These are phyloP conservation scores for Bacidia rubella DNA, from an alignment of 495 filamentous ascomycete genomes.

Conservation along the genomic window DNA sequence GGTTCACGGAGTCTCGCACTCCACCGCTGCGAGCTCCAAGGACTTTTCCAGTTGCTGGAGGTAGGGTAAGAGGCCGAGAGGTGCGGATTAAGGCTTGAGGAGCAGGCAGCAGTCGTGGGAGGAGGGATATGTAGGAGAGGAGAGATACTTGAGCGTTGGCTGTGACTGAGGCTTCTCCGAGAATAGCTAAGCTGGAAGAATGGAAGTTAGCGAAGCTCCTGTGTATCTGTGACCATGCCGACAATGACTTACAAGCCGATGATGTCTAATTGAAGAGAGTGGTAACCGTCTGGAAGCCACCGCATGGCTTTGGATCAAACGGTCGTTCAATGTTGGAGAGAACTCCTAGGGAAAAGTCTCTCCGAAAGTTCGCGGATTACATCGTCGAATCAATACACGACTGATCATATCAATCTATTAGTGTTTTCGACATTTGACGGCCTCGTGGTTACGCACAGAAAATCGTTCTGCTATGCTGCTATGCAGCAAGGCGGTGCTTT, in stretches of 20 bases:
- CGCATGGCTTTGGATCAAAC: not conserved
- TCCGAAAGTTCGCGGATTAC: too few species aligned
- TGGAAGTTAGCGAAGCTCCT: not conserved
- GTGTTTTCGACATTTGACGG: too few species aligned
- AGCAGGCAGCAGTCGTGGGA: conserved; percentile 51
- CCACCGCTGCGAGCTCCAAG: conserved; percentile 15
- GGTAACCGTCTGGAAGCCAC: conserved; percentile 6
- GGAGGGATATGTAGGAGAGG: conserved; percentile 22
- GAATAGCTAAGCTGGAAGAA: conserved; percentile 15
- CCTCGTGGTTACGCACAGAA: too few species aligned
- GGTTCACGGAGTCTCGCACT: conserved; percentile 9
- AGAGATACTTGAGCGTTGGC: conserved; percentile 24
- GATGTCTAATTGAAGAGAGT: conserved; percentile 17
- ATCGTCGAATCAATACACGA: too few species aligned
- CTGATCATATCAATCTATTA: too few species aligned
- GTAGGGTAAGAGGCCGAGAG: conserved; percentile 36
- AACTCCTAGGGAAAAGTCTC: too few species aligned
- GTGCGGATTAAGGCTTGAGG: conserved; percentile 50
- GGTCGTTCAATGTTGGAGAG: too few species aligned
- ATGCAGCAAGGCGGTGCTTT: too few species aligned
- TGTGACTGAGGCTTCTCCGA: conserved; percentile 19
- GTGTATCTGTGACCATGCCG: not conserved
- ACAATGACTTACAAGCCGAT: conserved; percentile 17
- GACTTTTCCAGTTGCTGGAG: conserved; percentile 13
- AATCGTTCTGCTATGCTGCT: too few species aligned